Evolutionary conservation across 2,329 filamentous ascomycete genomes (phyloP), one percentile per base, ranked within the genome.

Genomic region (Dothistroma pini): DNA sequence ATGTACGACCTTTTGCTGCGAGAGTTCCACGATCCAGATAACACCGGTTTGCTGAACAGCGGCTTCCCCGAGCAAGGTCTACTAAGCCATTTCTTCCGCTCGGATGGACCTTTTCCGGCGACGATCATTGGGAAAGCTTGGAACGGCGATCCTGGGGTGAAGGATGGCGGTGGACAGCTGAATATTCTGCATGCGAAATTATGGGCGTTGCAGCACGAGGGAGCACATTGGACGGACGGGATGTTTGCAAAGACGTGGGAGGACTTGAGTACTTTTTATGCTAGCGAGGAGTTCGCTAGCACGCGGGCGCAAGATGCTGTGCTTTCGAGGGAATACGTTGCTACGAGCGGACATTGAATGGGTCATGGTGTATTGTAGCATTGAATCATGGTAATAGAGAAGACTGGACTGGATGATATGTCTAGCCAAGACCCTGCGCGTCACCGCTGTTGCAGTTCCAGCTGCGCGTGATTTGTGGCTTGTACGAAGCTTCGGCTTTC

Each of bases 141-240:
- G 65, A 72, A 72, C 7, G 72, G 68, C 0, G 70, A 69, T 44
- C 74, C 71, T 19, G 69, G 48, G 12, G 34, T 65, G 2, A 54
- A 63, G 1, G 70, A 70, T 7, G 61, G 71, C 2, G 68, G 69
- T 7, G 67, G 68, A 22, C 68, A 64, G 12, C 63, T 63, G 38
- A 62, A 74, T 56, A 74, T 75, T 8, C 69, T 75, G 34, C 73
- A 75, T 62, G 72, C 74, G 64, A 75, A 75, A 65, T 59, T 75
- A 2, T 75, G 72, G 73, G 50, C 35, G 6, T 22, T 52, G 47
- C 9, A 52, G 47, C 32, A 52, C n/a, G 49, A 29, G 12, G 29
- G 47, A 31, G 7, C 5, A 16, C 56, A 59, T 47, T 59, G 60
- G 60, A 34, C 44, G 19, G 47, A 50, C 19, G 29, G 25, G 16